phyloP scores from a whole-genome alignment of 768 basidiomycete species.

The Boletus tylopilopsis region DNA sequence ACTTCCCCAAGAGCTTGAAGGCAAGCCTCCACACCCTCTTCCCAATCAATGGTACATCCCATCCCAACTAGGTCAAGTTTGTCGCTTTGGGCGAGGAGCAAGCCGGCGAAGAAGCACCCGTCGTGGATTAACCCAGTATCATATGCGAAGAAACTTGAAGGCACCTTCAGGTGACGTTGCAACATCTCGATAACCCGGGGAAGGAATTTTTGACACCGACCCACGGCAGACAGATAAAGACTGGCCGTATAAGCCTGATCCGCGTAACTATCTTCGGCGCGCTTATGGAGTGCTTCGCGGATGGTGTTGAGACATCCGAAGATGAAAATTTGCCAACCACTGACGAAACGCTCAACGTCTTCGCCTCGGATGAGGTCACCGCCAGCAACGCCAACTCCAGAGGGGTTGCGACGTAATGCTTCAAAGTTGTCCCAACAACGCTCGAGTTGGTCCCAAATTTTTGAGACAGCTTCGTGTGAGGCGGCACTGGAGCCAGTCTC shows the following conservation, averaged over 20 bases:
- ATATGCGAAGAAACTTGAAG: conserved; percentile 66
- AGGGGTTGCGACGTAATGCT: conserved; percentile 44
- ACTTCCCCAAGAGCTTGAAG: conserved; percentile 75
- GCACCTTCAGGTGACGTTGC: conserved; percentile 42
- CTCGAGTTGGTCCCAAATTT: conserved; percentile 85
- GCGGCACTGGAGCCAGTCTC: conserved; percentile 46
- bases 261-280: conserved; percentile 43
- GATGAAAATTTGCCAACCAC: conserved; percentile 89
- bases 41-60: conserved; percentile 28
- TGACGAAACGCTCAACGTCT: conserved; percentile 65
- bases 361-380: conserved; percentile 39
- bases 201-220: conserved; percentile 45
- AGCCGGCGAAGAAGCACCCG: conserved; percentile 85
- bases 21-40: conserved; percentile 45
- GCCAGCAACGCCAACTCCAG: conserved; percentile 39
- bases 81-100: conserved; percentile 62
- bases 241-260: conserved; percentile 44
- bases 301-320: conserved; percentile 92
- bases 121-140: conserved; percentile 85
- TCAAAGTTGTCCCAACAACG: conserved; percentile 85
- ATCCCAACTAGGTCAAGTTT: conserved; percentile 25
- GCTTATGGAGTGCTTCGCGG: conserved; percentile 60
- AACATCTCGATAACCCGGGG: conserved; percentile 51
- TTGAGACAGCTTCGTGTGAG: conserved; percentile 63
- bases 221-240: conserved; percentile 46